Percentiles rank a stretch among this genome's conserved stretches.
These are phyloP conservation scores for Canna indica DNA, from an alignment of 176 grass and related monocot species.

Conservation along the genomic window DNA sequence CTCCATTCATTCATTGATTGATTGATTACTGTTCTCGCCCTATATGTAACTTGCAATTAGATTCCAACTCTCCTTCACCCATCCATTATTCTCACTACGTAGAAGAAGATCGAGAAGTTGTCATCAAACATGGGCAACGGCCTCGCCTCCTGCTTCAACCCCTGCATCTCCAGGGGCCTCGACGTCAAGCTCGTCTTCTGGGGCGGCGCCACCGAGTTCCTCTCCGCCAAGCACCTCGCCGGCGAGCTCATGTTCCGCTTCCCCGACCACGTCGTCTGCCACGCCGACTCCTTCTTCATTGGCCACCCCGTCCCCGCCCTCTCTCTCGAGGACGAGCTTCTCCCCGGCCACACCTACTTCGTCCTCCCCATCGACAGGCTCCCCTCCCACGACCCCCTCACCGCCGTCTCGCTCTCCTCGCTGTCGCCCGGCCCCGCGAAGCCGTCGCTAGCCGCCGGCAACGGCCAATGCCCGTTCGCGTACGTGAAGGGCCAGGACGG, in stretches of 20 bases:
- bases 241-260: constrained; percentile 55
- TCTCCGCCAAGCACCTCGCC: constrained; percentile 5
- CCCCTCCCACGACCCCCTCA: constrained; percentile 29
- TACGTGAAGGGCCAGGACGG: constrained; percentile 45
- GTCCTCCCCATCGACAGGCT: constrained; percentile 51
- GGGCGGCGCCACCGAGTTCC: constrained; percentile 21
- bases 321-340: constrained; percentile 41
- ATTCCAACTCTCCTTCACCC: too few relatives aligned
- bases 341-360: constrained; percentile 43
- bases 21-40: too few relatives aligned
- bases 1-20: too few relatives aligned
- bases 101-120: too few relatives aligned
- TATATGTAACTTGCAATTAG: too few relatives aligned
- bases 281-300: constrained; percentile 54
- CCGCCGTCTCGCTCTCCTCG: constrained; percentile 35
- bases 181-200: constrained; percentile 43
- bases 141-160: not conserved
- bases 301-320: constrained; percentile 38
- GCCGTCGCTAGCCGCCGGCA: constrained; percentile 3
- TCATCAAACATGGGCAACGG: constrained; percentile 12
- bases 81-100: too few relatives aligned
- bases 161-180: not conserved
- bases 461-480: constrained; percentile 38
- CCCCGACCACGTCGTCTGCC: constrained; percentile 37
- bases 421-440: constrained; percentile 27